Percentiles rank a stretch among this genome's conserved stretches.
Conservation (phyloP, 140 eudicot genomes). For the Bidens hawaiensis region DNA sequence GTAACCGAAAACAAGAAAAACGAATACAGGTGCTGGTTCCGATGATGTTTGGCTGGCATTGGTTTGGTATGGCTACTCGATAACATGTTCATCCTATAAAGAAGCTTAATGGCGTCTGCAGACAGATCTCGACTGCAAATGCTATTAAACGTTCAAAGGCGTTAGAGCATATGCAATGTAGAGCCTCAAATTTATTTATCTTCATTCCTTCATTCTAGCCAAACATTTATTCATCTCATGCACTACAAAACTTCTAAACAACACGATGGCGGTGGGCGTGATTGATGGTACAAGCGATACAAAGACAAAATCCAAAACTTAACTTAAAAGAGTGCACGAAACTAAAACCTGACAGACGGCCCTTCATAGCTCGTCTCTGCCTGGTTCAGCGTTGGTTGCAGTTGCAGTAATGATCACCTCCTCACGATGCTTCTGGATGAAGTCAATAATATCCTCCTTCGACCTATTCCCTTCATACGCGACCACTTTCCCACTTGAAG, state of each 20-base stretch:
- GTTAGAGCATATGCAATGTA: no score
- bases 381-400: conserved; percentile 27
- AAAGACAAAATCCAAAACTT: conserved; percentile 12
- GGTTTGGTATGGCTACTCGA: no score
- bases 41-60: no score
- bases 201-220: conserved; percentile 17
- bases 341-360: background rate
- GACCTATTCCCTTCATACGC: conserved; percentile 60
- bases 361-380: conserved; percentile 63
- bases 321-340: conserved; percentile 20
- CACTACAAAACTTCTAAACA: conserved; percentile 12
- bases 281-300: background rate
- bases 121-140: no score
- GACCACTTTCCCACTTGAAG: conserved; percentile 45
- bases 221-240: conserved; percentile 17
- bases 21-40: no score
- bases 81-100: no score
- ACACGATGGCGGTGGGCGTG: background rate
- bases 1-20: no score
- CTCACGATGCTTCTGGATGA: conserved; percentile 55
- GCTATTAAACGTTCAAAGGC: no score
- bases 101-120: no score
- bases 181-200: conserved; percentile 1
- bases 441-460: conserved; percentile 60
- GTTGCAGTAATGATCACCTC: conserved; percentile 29